Evolutionary conservation across 192 early-diverging fungal genomes (phyloP), one percentile per base, ranked within the genome.

Genomic region (Nowakowskiella sp.): DNA sequence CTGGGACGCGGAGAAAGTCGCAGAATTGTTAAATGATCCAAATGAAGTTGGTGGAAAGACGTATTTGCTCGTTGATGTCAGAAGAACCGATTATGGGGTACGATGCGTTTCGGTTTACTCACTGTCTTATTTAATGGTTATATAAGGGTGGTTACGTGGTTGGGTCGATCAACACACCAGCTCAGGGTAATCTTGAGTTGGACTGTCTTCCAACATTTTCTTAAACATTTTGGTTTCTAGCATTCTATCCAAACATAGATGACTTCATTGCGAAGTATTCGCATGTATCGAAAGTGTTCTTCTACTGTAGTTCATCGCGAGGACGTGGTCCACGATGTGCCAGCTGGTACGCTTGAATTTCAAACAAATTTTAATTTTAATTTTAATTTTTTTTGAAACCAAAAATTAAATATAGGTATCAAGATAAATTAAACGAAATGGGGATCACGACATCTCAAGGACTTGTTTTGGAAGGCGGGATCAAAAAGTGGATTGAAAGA

Each of bases 381-480:
- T n/a, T n/a, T n/a, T n/a, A n/a, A n/a, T n/a, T n/a, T n/a, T n/a
- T n/a, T n/a, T n/a, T n/a, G n/a, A n/a, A n/a, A n/a, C n/a, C n/a
- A n/a, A n/a, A n/a, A n/a, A n/a, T n/a, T n/a, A n/a, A n/a, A n/a
- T n/a, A n/a, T n/a, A n/a, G n/a, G n/a, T n/a, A n/a, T n/a, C 36
- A 39, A 19, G 36, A 39, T 39, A 19, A 13, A 13, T 19, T 39
- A 13, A 19, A 39, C 36, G 36, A 39, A 19, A 13, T 13, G 19
- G 19, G 19, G 36, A 39, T 39, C 36, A 39, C 36, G 13, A 39
- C 36, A 19, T 39, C 36, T 13, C 13, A 39, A 19, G 36, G 36
- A 39, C 36, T 39, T 19, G 36, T 39, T 39, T 39, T 39, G 36
- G 36, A 39, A 39, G 36, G 36, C 36, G 36, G 36, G 36, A 39